Evolutionary conservation across 768 basidiomycete genomes (phyloP).

Genomic region (Lactifluus hygrophoroides): DNA sequence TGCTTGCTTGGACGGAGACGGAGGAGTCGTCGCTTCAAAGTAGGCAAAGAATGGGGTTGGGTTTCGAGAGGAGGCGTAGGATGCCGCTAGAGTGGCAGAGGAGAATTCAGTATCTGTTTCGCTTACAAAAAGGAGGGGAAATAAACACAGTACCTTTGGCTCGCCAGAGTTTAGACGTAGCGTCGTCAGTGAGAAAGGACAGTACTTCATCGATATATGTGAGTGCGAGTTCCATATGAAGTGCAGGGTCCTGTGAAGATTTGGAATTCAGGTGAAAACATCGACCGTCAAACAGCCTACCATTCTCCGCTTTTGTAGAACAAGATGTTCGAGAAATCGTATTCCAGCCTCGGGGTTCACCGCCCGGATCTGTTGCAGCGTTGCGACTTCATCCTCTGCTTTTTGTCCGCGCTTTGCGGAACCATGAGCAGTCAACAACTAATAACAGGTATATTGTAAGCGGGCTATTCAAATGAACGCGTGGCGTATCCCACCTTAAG

Average conservation of each 20-base stretch:
- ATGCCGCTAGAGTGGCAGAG: conserved; percentile 19
- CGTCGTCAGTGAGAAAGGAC: conserved; percentile 23
- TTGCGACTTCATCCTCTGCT: conserved; percentile 50
- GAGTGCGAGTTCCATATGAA: conserved; percentile 51
- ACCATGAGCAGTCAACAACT: conserved; percentile 57
- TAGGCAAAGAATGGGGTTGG: conserved; percentile 54
- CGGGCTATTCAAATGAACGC: too few species aligned
- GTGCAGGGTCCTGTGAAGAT: conserved; percentile 40
- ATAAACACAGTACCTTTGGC: conserved; percentile 12
- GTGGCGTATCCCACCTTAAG: conserved; percentile 52
- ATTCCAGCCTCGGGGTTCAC: conserved; percentile 54
- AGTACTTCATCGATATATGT: conserved; percentile 9
- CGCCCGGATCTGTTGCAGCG: conserved; percentile 48
- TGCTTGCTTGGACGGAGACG: conserved; percentile 61
- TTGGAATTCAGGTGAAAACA: background rate
- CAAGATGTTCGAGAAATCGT: conserved; percentile 73
- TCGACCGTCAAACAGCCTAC: conserved; percentile 31
- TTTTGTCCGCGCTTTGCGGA: conserved; percentile 47
- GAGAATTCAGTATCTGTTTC: background rate
- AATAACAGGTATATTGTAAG: too few species aligned
- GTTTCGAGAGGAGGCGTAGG: conserved; percentile 25
- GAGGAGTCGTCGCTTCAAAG: conserved; percentile 75
- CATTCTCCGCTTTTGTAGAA: conserved; percentile 56
- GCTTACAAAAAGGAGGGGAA: background rate
- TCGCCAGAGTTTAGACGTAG: conserved; percentile 17